Base-by-base conservation (phyloP, 495 filamentous ascomycete genomes). In the Geoglossum glabrum region DNA sequence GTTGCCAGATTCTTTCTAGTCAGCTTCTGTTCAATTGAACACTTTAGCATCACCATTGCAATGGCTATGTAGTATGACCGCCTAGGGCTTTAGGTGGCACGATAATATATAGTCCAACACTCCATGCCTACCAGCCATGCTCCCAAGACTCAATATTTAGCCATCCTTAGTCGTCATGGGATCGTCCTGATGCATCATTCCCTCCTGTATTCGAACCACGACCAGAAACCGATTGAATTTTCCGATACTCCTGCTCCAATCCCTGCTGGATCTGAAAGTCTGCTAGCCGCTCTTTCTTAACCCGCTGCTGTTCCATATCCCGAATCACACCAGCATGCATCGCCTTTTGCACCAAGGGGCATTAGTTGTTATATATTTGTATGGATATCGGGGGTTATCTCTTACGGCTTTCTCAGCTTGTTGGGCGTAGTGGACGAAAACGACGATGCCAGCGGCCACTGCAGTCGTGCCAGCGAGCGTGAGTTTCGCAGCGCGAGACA, bases 321-420 rank as follows among this genome's bases (percentile, higher is more conserved):
- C 90, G 85, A 63, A 96, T 73, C 8, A 99, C 92, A 17, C 93
- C 93, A 58, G 80, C 79, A 66, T 99, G 92, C 92, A 99, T 99
- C 45, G 87, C 85, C 90, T 60, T 95, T 66, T 40, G 10, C 17
- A 28, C 26, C 5, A 28, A 5, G 51, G 51, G 57, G 54, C 43
- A 57, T 54, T 21, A 46, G 55, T 7, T 50, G 19, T n/a, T n/a
- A 15, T 19, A 45, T 19, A 40, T 27, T 27, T 27, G 59, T 57
- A 61, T 52, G 38, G 13, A 58, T 59, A 17, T 23, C 26, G 47
- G 34, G 43, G 11, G 13, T 61, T 34, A n/a, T n/a, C 55, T 69
- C 78, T 57, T 71, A 95, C 90, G 66, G 80, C 79, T 76, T 87
- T 85, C 67, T 98, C 92, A n/a, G 76, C 70, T 61, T 82, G 78